These are phyloP conservation scores for Fonsecaea erecta DNA, from an alignment of 2,329 filamentous ascomycete genomes.

Conservation along the genomic window DNA sequence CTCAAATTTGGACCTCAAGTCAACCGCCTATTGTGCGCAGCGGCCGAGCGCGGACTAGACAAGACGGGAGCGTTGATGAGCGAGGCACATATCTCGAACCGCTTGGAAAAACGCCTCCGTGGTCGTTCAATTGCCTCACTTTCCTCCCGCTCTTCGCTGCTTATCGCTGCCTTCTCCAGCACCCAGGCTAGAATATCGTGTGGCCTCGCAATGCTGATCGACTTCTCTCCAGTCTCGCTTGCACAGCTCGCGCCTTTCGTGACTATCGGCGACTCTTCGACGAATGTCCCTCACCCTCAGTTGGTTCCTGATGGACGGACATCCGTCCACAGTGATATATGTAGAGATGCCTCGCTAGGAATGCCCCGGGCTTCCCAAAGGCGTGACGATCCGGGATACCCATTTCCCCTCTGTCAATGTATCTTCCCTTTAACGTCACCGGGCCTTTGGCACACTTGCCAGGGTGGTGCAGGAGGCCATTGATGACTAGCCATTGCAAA, in stretches of 20 bases:
- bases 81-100: too few species aligned
- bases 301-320: slow-evolving; percentile 45
- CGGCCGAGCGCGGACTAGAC: too few species aligned
- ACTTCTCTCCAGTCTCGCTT: slow-evolving; percentile 28
- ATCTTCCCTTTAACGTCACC: slow-evolving; percentile 42
- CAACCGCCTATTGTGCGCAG: too few species aligned
- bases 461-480: too few species aligned
- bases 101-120: too few species aligned
- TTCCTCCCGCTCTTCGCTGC: slow-evolving; percentile 23
- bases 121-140: slow-evolving; percentile 27
- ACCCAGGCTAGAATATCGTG: slow-evolving; percentile 31
- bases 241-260: slow-evolving; percentile 24
- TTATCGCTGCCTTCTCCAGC: slow-evolving; percentile 27
- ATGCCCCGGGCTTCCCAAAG: slow-evolving; percentile 41
- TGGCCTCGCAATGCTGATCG: slow-evolving; percentile 34
- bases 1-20: too few species aligned
- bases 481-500: too few species aligned
- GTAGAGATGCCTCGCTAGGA: slow-evolving; percentile 43
- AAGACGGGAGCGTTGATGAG: too few species aligned
- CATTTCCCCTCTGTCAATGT: slow-evolving; percentile 45
- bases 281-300: slow-evolving; percentile 46
- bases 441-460: too few species aligned
- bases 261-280: slow-evolving; percentile 35
- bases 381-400: slow-evolving; percentile 45
- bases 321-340: slow-evolving; percentile 45